Evolutionary conservation across 371 early-diverging fungal species (phyloP).

Genomic region (Mortierella sp.): DNA sequence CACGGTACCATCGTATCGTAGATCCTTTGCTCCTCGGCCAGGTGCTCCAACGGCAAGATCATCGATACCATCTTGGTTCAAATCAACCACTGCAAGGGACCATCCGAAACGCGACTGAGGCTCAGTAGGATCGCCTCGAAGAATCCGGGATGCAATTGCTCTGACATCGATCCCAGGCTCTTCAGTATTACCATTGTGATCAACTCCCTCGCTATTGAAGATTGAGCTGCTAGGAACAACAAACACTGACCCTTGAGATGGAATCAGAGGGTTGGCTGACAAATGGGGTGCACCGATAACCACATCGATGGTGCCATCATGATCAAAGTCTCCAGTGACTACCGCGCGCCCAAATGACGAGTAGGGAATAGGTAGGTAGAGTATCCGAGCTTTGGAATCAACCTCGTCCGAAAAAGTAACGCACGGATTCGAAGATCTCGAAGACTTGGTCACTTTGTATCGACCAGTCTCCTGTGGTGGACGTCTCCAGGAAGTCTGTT

Average conservation of each 20-base stretch:
- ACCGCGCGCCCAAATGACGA: slow-evolving; percentile 74
- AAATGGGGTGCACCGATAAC: slow-evolving; percentile 79
- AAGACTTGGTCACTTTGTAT: too few species aligned
- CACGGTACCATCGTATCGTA: slow-evolving; percentile 61
- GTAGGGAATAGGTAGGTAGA: slow-evolving; percentile 61
- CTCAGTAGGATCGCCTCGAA: slow-evolving; percentile 43
- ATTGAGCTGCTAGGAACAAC: slow-evolving; percentile 50
- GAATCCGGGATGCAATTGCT: slow-evolving; percentile 32
- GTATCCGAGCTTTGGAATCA: slow-evolving; percentile 32
- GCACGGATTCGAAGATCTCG: slow-evolving; percentile 1
- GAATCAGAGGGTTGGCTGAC: slow-evolving; percentile 13
- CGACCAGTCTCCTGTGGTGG: too few species aligned
- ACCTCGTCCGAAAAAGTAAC: slow-evolving; percentile 25
- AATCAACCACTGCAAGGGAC: slow-evolving; percentile 77
- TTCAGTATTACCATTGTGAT: slow-evolving; percentile 2
- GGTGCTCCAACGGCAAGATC: slow-evolving; percentile 87
- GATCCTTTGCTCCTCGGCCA: slow-evolving; percentile 50
- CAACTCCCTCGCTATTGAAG: slow-evolving; percentile 6
- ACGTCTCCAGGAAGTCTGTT: too few species aligned
- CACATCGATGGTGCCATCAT: slow-evolving; percentile 66
- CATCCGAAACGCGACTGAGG: slow-evolving; percentile 79
- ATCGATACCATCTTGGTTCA: slow-evolving; percentile 88
- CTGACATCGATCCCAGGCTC: slow-evolving; percentile 48
- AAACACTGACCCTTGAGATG: slow-evolving; percentile 75
- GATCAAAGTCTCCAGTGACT: slow-evolving; percentile 76